Evolutionary conservation across 1,139 yeast genomes (phyloP).

Genomic region (Scheffersomyces illinoinensis): DNA sequence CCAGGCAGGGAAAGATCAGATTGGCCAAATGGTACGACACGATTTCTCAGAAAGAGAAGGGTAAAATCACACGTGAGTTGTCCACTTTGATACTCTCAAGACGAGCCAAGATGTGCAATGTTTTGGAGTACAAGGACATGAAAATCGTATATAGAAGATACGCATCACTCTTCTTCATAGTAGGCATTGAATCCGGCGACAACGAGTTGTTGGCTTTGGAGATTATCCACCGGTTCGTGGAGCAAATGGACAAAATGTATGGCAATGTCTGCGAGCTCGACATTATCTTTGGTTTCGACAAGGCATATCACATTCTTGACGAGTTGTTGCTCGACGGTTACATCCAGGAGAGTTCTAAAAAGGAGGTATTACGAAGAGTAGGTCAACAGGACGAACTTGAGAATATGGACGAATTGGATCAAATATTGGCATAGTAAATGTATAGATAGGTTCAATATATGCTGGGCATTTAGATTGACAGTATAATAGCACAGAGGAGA

Average conservation of each 20-base stretch:
- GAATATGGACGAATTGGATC: constrained; percentile 55
- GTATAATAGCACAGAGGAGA: neutral
- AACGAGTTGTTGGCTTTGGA: constrained; percentile 88
- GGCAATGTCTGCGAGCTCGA: constrained; percentile 97
- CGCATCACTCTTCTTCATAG: constrained; percentile 87
- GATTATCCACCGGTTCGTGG: constrained; percentile 89
- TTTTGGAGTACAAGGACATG: constrained; percentile 84
- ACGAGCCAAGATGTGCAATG: constrained; percentile 94
- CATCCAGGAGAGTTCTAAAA: constrained; percentile 78
- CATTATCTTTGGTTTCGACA: constrained; percentile 90
- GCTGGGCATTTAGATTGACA: neutral
- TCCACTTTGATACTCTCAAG: constrained; percentile 83
- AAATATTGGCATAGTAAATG: constrained; percentile 28
- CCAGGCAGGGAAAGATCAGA: constrained; percentile 94
- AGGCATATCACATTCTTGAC: constrained; percentile 89
- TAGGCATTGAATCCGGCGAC: constrained; percentile 81
- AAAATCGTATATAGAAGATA: constrained; percentile 89
- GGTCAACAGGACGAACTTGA: constrained; percentile 80
- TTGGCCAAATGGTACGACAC: constrained; percentile 92
- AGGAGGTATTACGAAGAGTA: constrained; percentile 75
- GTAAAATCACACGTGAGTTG: constrained; percentile 79
- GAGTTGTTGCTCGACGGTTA: constrained; percentile 85
- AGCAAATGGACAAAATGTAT: constrained; percentile 92
- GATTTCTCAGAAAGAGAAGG: constrained; percentile 76
- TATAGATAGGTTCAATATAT: neutral